A percentile compares a stretch with the other conserved stretches of the same genome.
Conservation (phyloP, 2,329 filamentous ascomycete species). For the Nothophoma quercina region DNA sequence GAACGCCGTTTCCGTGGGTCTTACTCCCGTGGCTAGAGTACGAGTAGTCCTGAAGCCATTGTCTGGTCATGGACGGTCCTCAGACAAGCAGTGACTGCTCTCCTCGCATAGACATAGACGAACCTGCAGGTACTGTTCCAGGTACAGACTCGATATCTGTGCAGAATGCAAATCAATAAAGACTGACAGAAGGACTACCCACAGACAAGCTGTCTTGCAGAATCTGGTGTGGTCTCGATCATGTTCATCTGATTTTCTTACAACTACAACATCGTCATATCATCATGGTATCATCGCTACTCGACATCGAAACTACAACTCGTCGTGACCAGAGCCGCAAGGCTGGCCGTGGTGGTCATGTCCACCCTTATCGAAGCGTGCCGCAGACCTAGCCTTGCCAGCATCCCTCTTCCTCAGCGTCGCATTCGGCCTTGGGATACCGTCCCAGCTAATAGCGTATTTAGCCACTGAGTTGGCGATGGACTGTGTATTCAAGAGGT, state of each 20-base stretch:
- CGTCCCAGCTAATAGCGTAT: slow-evolving; percentile 48
- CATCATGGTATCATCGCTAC: slow-evolving; percentile 18
- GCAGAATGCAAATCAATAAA: too few relatives aligned
- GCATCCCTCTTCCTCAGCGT: slow-evolving; percentile 42
- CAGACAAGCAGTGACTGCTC: too few relatives aligned
- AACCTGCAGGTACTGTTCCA: too few relatives aligned
- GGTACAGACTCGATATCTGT: too few relatives aligned
- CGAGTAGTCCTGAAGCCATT: too few relatives aligned
- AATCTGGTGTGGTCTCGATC: neutral
- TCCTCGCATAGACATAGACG: too few relatives aligned
- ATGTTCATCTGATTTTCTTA: neutral
- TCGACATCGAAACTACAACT: slow-evolving; percentile 17
- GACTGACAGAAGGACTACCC: too few relatives aligned
- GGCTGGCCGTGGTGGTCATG: slow-evolving; percentile 38
- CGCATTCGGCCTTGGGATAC: slow-evolving; percentile 41
- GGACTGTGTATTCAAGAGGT: slow-evolving; percentile 47
- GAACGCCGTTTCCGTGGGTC: too few relatives aligned
- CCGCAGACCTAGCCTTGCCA: slow-evolving; percentile 30
- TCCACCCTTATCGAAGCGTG: slow-evolving; percentile 35
- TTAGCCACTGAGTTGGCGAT: slow-evolving; percentile 51
- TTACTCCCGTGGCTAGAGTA: too few relatives aligned
- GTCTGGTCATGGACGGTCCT: too few relatives aligned
- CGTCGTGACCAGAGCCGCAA: slow-evolving; percentile 32
- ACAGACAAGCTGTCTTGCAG: too few relatives aligned
- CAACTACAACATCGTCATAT: slow-evolving; percentile 9